phyloP scores from a whole-genome alignment of 306 rosid genomes.

The Hippophae rhamnoides region DNA sequence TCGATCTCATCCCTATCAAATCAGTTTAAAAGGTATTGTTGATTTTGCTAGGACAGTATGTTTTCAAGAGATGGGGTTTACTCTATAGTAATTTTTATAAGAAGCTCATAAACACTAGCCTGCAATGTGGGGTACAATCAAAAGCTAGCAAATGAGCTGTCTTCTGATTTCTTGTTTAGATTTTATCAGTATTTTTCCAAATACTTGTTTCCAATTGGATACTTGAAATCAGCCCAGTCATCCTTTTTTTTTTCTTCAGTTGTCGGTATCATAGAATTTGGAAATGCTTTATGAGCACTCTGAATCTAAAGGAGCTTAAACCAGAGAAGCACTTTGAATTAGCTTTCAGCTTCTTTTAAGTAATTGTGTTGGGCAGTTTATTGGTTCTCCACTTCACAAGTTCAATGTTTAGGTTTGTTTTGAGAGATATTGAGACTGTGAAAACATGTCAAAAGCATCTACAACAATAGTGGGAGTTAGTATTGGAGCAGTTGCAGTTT shows the following conservation, averaged over 20 bases:
- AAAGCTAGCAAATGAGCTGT: slow-evolving; percentile 17
- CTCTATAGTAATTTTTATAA: slow-evolving; percentile 21
- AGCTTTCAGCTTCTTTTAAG: slow-evolving; percentile 3
- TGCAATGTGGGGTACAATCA: slow-evolving; percentile 26
- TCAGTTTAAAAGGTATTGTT: not conserved
- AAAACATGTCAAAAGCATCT: slow-evolving; percentile 27
- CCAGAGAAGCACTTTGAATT: slow-evolving; percentile 1
- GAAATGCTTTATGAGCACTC: slow-evolving; percentile 6
- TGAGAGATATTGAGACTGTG: slow-evolving; percentile 9
- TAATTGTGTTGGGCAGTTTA: slow-evolving; percentile 6
- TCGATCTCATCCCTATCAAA: not conserved
- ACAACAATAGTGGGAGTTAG: slow-evolving; percentile 24
- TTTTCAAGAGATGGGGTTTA: slow-evolving; percentile 20
- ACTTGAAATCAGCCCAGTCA: slow-evolving; percentile 27
- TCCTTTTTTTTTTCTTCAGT: slow-evolving; percentile 12
- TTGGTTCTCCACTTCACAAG: slow-evolving; percentile 1
- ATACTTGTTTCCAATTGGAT: slow-evolving; percentile 18
- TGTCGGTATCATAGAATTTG: slow-evolving; percentile 17
- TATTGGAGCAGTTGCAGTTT: slow-evolving; percentile 26
- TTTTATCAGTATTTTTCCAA: slow-evolving; percentile 20
- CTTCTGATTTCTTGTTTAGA: slow-evolving; percentile 17
- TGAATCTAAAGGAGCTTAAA: slow-evolving; percentile 1
- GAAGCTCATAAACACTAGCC: slow-evolving; percentile 21
- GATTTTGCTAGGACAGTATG: slow-evolving; percentile 15
- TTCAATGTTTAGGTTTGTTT: slow-evolving; percentile 18